Conservation (phyloP, 495 filamentous ascomycete genomes). For the Aspergillus ellipticus region DNA sequence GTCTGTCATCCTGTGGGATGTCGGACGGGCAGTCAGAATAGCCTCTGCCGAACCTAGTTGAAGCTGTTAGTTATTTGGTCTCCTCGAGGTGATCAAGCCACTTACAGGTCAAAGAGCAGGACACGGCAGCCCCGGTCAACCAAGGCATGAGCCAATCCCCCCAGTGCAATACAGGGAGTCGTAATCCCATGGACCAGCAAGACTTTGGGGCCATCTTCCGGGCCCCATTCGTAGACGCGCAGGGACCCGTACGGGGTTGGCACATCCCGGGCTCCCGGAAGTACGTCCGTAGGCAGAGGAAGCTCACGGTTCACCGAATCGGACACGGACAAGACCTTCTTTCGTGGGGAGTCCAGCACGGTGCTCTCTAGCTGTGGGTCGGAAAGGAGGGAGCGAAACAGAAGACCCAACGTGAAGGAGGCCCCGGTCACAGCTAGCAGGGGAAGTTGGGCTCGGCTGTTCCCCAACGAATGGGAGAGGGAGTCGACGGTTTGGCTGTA, state of each 20-base stretch:
- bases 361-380: constrained; percentile 9
- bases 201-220: constrained; percentile 73
- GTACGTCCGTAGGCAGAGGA: constrained; percentile 69
- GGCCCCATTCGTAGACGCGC: constrained; percentile 87
- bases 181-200: constrained; percentile 83
- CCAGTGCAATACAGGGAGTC: constrained; percentile 73
- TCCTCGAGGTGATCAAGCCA: not conserved
- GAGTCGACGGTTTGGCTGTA: constrained; percentile 38
- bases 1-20: constrained; percentile 64
- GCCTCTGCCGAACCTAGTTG: constrained; percentile 67
- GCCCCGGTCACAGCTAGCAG: constrained; percentile 40
- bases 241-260: constrained; percentile 74
- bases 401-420: constrained; percentile 40
- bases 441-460: constrained; percentile 36
- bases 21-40: constrained; percentile 67
- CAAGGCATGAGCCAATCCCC: constrained; percentile 62
- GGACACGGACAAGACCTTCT: constrained; percentile 43
- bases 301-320: constrained; percentile 44
- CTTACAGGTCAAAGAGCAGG: constrained; percentile 67
- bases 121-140: constrained; percentile 76
- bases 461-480: constrained; percentile 36
- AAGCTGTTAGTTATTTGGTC: not conserved
- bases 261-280: constrained; percentile 74
- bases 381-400: constrained; percentile 34
- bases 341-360: constrained; percentile 45